Percentiles rank a stretch among this genome's conserved stretches.
Conservation (phyloP, 306 rosid genomes). For the Fragaria ananassa region DNA sequence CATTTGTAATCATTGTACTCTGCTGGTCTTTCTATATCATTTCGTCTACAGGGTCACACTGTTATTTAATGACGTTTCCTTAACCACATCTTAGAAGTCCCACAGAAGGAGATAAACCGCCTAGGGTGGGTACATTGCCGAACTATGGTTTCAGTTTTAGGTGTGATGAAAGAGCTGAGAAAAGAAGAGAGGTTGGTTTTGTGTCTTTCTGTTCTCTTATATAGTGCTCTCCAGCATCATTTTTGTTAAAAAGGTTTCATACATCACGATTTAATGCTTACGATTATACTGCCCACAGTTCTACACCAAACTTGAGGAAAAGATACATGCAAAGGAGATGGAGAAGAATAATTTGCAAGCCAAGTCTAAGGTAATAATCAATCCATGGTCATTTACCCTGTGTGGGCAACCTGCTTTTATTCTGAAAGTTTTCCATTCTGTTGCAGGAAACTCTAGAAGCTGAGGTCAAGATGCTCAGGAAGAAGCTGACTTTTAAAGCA, state of each 20-base stretch:
- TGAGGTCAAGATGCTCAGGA: slow-evolving; percentile 37
- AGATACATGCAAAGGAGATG: slow-evolving; percentile 88
- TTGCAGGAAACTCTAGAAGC: slow-evolving; percentile 74
- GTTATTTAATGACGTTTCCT: slow-evolving; percentile 35
- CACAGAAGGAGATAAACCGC: slow-evolving; percentile 61
- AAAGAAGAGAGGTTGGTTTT: slow-evolving; percentile 71
- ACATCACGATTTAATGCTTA: background rate
- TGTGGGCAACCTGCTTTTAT: slow-evolving; percentile 15
- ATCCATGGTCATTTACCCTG: slow-evolving; percentile 17
- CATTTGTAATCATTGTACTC: slow-evolving; percentile 13
- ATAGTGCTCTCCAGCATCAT: slow-evolving; percentile 19
- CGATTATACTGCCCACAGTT: slow-evolving; percentile 56
- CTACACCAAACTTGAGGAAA: slow-evolving; percentile 93
- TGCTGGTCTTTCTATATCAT: slow-evolving; percentile 14
- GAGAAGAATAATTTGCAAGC: slow-evolving; percentile 88
- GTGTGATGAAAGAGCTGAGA: slow-evolving; percentile 95
- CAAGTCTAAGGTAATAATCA: slow-evolving; percentile 69
- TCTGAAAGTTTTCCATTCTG: slow-evolving; percentile 14
- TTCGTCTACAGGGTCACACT: slow-evolving; percentile 5
- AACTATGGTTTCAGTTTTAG: slow-evolving; percentile 89
- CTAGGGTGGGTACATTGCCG: slow-evolving; percentile 65
- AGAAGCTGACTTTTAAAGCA: slow-evolving; percentile 37
- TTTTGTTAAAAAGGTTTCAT: background rate
- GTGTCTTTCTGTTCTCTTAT: slow-evolving; percentile 9
- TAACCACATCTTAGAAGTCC: slow-evolving; percentile 54